Evolutionary conservation across 1,139 yeast species (phyloP).

Genomic region (Taphrina communis): DNA sequence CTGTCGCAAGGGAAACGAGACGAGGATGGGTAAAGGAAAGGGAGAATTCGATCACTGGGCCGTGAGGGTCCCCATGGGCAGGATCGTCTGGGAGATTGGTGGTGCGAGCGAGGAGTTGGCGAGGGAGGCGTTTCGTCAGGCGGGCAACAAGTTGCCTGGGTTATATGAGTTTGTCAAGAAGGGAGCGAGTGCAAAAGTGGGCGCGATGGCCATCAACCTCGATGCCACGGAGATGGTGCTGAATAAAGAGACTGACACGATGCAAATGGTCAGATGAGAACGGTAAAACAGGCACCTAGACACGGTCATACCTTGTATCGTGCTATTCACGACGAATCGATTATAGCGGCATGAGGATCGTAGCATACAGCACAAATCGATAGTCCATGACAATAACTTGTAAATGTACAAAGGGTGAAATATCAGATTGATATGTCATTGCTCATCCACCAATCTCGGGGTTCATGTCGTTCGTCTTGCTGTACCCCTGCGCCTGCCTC

Average conservation of each 20-base stretch:
- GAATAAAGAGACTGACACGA: slow-evolving; percentile 19
- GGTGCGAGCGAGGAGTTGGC: slow-evolving; percentile 86
- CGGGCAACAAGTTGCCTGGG: slow-evolving; percentile 92
- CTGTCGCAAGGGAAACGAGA: slow-evolving; percentile 95
- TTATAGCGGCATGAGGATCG: background rate
- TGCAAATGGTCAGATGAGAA: slow-evolving; percentile 23
- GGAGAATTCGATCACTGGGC: slow-evolving; percentile 99
- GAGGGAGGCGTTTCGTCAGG: slow-evolving; percentile 87
- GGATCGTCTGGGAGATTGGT: slow-evolving; percentile 86
- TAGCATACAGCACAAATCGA: slow-evolving; percentile 3
- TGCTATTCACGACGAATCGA: no score
- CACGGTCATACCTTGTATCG: no score
- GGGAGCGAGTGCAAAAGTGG: slow-evolving; percentile 72
- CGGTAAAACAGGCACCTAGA: background rate
- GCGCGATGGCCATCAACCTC: slow-evolving; percentile 50
- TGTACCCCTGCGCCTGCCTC: slow-evolving; percentile 34
- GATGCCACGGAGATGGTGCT: slow-evolving; percentile 31
- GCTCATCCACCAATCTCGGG: slow-evolving; percentile 35
- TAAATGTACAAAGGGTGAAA: background rate
- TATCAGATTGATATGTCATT: no score
- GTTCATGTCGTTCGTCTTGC: slow-evolving; percentile 33
- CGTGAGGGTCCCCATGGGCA: slow-evolving; percentile 93
- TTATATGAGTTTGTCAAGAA: slow-evolving; percentile 80
- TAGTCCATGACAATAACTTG: no score
- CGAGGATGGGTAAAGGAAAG: slow-evolving; percentile 99